A percentile compares a stretch with the other conserved stretches of the same genome.
phyloP scores from a whole-genome alignment of 768 basidiomycete species.

The Auricularia cornea region DNA sequence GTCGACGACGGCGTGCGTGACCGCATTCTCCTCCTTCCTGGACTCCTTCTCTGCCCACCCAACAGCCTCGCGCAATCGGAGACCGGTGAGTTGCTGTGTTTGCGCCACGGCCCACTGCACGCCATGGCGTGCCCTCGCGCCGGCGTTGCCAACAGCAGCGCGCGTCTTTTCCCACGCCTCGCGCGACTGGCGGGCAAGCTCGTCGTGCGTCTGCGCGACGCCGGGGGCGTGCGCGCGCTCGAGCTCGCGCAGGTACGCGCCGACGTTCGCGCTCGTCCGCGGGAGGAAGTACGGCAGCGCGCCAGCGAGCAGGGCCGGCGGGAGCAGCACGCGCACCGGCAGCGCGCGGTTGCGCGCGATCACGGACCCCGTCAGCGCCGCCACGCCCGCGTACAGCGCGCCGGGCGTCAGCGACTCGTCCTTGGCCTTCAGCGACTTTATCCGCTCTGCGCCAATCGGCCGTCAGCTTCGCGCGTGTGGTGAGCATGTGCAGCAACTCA shows the following conservation, averaged over 20 bases:
- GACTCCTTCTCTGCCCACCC: constrained; percentile 30
- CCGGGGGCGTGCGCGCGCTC: constrained; percentile 66
- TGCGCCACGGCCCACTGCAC: constrained; percentile 41
- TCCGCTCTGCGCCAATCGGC: constrained; percentile 43
- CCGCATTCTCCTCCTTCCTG: constrained; percentile 13
- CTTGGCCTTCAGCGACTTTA: constrained; percentile 74
- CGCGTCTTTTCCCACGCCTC: constrained; percentile 38
- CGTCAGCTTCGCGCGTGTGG: neutral
- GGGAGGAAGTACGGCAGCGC: constrained; percentile 84
- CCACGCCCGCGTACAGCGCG: constrained; percentile 82
- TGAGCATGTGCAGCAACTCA: constrained; percentile 30
- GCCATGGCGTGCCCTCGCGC: constrained; percentile 48
- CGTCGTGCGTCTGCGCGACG: constrained; percentile 53
- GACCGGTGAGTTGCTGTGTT: constrained; percentile 61
- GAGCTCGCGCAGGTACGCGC: constrained; percentile 52
- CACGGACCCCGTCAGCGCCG: constrained; percentile 82
- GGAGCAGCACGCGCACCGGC: constrained; percentile 61
- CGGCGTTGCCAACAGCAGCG: constrained; percentile 51
- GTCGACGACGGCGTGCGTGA: constrained; percentile 12
- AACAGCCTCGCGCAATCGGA: constrained; percentile 58
- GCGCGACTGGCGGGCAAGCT: constrained; percentile 14
- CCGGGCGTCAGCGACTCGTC: constrained; percentile 83
- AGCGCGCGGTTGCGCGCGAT: constrained; percentile 70
- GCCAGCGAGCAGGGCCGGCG: constrained; percentile 61
- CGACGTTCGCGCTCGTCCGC: constrained; percentile 63